Base-by-base conservation (phyloP, 768 basidiomycete genomes). In the Lentinula sp. region DNA sequence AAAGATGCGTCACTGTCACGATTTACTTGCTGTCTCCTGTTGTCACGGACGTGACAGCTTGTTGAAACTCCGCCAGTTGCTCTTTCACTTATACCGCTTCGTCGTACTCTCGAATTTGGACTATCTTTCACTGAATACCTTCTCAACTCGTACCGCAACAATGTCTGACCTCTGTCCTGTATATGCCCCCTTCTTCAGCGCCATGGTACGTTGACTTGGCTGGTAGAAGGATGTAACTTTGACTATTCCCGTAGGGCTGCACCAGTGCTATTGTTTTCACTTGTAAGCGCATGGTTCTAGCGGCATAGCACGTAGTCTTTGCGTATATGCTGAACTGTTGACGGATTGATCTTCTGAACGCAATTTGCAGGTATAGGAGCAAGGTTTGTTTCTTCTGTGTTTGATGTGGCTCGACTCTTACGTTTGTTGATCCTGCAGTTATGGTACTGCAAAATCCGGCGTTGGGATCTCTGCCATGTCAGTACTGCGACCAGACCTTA, bases 361-460 rank as follows among this genome's bases (percentile, higher is more conserved):
- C 12, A 36, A 15, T 51, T 42, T 49, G 7, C 58, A 93, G 91
- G 88, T 72, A 91, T 93, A 67, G 91, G 91, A 68, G 91, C 91
- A 67, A 93, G 91, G 91, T 92, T 66, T 59, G 82, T 75, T 20
- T 61, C 37, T 28, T 63, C 58, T 48, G 49, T 57, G 37, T 57
- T 61, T 52, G 59, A 53, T 63, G 16, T 46, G 51, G 48, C 48
- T 59, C 20, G n/a, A 46, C 35, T 62, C 63, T 50, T 65, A 50
- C 49, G 59, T 36, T 59, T 36, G 12, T 54, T 56, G 45, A 12
- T 8, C 13, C 16, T 46, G 16, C 67, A 96, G 94, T 79, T 98
- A 99, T 80, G 97, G 97, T 65, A 98, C 96, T 50, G 95, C 97
- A 72, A 99, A 98, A 79, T 97, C 97, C 68, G 97, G 97, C 70